Percentiles rank a stretch among this genome's conserved stretches.
These are phyloP conservation scores for Dendryphion nanum DNA, from an alignment of 2,329 filamentous ascomycete genomes.

Conservation along the genomic window DNA sequence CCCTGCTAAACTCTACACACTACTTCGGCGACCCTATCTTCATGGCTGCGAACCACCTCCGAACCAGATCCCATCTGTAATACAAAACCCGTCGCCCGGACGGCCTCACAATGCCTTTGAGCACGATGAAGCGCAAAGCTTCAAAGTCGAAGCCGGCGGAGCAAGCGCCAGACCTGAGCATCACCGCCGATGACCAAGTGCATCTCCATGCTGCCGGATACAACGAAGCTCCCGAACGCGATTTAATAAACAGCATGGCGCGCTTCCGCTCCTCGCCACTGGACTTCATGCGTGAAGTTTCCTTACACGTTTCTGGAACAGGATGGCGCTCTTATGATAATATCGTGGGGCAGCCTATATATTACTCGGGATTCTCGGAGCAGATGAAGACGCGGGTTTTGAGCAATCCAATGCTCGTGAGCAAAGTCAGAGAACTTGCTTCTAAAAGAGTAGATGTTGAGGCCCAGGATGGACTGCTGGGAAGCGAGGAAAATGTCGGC, in stretches of 20 bases:
- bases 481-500: slow-evolving; percentile 46
- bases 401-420: slow-evolving; percentile 70
- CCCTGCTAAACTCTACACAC: too few relatives aligned
- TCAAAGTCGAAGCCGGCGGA: slow-evolving; percentile 17
- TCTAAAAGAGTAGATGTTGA: slow-evolving; percentile 72
- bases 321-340: slow-evolving; percentile 95
- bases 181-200: slow-evolving; percentile 45
- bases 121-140: slow-evolving; percentile 10
- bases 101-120: too few relatives aligned
- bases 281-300: slow-evolving; percentile 89
- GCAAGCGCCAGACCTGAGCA: slow-evolving; percentile 46
- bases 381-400: slow-evolving; percentile 81
- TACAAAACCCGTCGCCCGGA: too few relatives aligned
- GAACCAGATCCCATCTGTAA: too few relatives aligned
- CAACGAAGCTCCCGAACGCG: slow-evolving; percentile 56
- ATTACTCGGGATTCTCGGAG: slow-evolving; percentile 88
- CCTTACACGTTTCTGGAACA: slow-evolving; percentile 85
- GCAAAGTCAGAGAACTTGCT: slow-evolving; percentile 74
- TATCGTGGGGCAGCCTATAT: slow-evolving; percentile 82
- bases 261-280: slow-evolving; percentile 74
- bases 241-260: slow-evolving; percentile 77
- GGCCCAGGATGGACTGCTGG: slow-evolving; percentile 66
- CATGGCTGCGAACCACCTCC: too few relatives aligned
- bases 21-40: too few relatives aligned
- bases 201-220: slow-evolving; percentile 47